Conservation (phyloP, 176 grass and related monocot species). For the Chloris gayana region DNA sequence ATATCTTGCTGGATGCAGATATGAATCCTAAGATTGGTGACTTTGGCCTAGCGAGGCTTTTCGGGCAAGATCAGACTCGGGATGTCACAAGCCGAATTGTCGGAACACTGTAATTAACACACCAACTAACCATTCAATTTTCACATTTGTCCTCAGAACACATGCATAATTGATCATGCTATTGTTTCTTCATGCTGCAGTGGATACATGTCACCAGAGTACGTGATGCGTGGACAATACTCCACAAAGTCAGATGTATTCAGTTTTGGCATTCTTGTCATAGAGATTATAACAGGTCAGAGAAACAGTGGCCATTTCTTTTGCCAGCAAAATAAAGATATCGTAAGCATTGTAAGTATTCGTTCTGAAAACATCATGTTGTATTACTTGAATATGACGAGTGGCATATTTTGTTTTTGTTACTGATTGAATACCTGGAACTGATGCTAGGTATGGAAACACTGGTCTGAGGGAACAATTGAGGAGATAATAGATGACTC, state of each 20-base stretch:
- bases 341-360: constrained; percentile 47
- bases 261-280: constrained; percentile 55
- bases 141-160: not conserved
- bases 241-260: constrained; percentile 67
- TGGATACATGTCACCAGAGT: constrained; percentile 19
- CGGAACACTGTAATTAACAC: constrained; percentile 30
- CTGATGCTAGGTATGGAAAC: not conserved
- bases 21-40: not conserved
- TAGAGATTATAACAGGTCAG: constrained; percentile 59
- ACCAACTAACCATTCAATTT: not conserved
- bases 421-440: not conserved
- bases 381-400: no score
- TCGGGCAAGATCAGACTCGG: no score
- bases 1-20: no score
- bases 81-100: constrained; percentile 19
- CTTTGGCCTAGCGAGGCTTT: no score
- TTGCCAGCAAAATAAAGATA: constrained; percentile 33
- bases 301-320: constrained; percentile 17
- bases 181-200: constrained; percentile 2
- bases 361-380: not conserved
- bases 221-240: constrained; percentile 51
- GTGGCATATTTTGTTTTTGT: not conserved
- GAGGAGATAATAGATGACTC: constrained; percentile 37
- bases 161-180: not conserved
- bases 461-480: constrained; percentile 47